Evolutionary conservation across 768 basidiomycete genomes (phyloP).

Genomic region (Kwoniella dendrophila): DNA sequence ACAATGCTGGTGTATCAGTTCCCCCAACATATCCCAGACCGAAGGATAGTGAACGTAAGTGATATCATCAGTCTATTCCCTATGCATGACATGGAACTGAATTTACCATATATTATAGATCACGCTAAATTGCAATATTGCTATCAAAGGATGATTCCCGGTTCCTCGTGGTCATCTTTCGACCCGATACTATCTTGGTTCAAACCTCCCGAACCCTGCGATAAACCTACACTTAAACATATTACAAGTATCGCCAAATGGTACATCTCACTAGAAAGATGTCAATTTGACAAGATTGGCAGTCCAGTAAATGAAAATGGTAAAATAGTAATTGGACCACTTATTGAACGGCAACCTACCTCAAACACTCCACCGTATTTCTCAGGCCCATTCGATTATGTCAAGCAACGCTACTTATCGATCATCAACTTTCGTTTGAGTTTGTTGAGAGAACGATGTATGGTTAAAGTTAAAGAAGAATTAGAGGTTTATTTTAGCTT

Average conservation of each 20-base stretch:
- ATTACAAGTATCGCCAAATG: neutral
- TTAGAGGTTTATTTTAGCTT: neutral
- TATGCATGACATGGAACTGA: neutral
- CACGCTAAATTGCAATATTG: constrained; percentile 5
- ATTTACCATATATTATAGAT: neutral
- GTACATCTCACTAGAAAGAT: neutral
- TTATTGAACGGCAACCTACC: neutral
- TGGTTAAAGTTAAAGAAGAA: neutral
- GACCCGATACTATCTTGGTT: neutral
- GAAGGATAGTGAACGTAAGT: constrained; percentile 9
- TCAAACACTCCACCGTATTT: constrained; percentile 3
- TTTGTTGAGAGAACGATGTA: neutral
- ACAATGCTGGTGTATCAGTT: neutral
- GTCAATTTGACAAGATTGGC: constrained; percentile 8
- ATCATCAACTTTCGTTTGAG: neutral
- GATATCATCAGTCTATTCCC: neutral
- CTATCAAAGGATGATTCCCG: constrained; percentile 6
- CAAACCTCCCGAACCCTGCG: neutral
- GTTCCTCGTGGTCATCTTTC: neutral
- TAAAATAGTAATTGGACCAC: constrained; percentile 2
- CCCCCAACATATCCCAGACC: neutral
- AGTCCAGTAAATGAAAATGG: neutral
- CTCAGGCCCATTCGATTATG: constrained; percentile 11
- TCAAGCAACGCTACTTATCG: constrained; percentile 7
- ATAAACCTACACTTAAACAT: neutral